phyloP scores from a whole-genome alignment of 2,329 filamentous ascomycete genomes.

The Penicillium paneum region DNA sequence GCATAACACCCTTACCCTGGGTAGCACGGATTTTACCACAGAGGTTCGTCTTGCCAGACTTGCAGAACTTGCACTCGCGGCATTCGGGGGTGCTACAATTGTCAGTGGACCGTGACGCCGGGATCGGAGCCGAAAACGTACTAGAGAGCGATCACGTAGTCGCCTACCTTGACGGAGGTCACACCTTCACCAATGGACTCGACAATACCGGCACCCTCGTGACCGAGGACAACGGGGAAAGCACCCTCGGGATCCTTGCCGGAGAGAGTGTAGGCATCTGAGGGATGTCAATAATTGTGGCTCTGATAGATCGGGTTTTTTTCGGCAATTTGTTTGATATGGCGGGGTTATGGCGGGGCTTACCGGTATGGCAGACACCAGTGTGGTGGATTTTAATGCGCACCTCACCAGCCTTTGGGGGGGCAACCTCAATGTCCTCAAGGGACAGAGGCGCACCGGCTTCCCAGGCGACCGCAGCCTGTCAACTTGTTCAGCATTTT shows the following conservation, averaged over 20 bases:
- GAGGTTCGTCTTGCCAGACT: slow-evolving; percentile 97
- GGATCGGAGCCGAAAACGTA: slow-evolving; percentile 44
- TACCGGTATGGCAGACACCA: slow-evolving; percentile 97
- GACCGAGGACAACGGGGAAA: slow-evolving; percentile 83
- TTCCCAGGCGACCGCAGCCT: slow-evolving; percentile 96
- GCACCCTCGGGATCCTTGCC: slow-evolving; percentile 97
- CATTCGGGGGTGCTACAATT: slow-evolving; percentile 85
- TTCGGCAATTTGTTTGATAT: background rate
- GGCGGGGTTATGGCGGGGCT: slow-evolving; percentile 23
- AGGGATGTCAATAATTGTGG: slow-evolving; percentile 4
- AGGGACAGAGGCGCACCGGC: slow-evolving; percentile 84
- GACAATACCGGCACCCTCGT: slow-evolving; percentile 88
- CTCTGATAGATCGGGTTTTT: background rate
- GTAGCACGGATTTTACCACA: slow-evolving; percentile 98
- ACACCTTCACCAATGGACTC: slow-evolving; percentile 94
- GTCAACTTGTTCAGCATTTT: slow-evolving; percentile 5
- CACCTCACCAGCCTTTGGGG: slow-evolving; percentile 89
- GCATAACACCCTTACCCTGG: slow-evolving; percentile 94
- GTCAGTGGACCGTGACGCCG: background rate
- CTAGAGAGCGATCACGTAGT: slow-evolving; percentile 88
- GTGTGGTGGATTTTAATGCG: slow-evolving; percentile 97
- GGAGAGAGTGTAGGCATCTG: slow-evolving; percentile 89
- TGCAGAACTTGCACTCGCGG: slow-evolving; percentile 98
- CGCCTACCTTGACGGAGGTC: slow-evolving; percentile 87
- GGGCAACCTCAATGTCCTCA: slow-evolving; percentile 88